Percentiles rank a stretch among this genome's conserved stretches.
These are phyloP conservation scores for Nakaseomyces delphensis DNA, from an alignment of 1,139 yeast genomes.

Conservation along the genomic window DNA sequence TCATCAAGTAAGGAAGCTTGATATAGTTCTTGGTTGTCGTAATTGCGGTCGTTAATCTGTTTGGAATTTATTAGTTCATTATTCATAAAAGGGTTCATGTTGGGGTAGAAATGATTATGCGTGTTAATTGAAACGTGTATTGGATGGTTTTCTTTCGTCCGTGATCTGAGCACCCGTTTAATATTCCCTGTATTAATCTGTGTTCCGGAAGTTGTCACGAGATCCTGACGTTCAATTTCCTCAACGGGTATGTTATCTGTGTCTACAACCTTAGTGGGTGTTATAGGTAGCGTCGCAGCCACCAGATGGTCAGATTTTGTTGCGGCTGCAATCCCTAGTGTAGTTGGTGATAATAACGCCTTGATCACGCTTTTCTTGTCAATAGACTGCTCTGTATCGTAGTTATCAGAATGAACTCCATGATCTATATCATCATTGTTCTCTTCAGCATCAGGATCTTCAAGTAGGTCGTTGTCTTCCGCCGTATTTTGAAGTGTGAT, in stretches of 20 bases:
- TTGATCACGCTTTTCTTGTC: slow-evolving; percentile 13
- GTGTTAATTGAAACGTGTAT: slow-evolving; percentile 16
- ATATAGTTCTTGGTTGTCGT: slow-evolving; percentile 4
- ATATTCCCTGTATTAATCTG: slow-evolving; percentile 2
- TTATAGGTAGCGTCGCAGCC: not conserved
- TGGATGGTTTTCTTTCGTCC: slow-evolving; percentile 10
- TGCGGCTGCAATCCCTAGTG: slow-evolving; percentile 24
- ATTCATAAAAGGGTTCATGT: slow-evolving; percentile 3
- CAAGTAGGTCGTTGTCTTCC: slow-evolving; percentile 5
- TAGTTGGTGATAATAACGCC: slow-evolving; percentile 21
- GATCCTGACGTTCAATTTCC: not conserved
- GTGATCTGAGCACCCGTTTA: slow-evolving; percentile 8
- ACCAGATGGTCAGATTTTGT: slow-evolving; percentile 9
- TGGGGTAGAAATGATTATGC: slow-evolving; percentile 15
- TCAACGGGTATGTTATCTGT: not conserved
- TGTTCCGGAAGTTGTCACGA: not conserved
- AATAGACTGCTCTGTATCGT: not conserved
- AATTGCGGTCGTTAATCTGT: not conserved
- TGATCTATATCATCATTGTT: slow-evolving; percentile 1
- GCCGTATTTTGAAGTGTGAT: not conserved
- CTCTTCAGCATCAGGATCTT: slow-evolving; percentile 3
- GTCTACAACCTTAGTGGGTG: not conserved
- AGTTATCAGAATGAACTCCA: not conserved
- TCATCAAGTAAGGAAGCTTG: slow-evolving; percentile 1
- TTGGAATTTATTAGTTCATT: slow-evolving; percentile 4